phyloP scores from a whole-genome alignment of 2,329 filamentous ascomycete genomes.

The Basipetospora chlamydospora region DNA sequence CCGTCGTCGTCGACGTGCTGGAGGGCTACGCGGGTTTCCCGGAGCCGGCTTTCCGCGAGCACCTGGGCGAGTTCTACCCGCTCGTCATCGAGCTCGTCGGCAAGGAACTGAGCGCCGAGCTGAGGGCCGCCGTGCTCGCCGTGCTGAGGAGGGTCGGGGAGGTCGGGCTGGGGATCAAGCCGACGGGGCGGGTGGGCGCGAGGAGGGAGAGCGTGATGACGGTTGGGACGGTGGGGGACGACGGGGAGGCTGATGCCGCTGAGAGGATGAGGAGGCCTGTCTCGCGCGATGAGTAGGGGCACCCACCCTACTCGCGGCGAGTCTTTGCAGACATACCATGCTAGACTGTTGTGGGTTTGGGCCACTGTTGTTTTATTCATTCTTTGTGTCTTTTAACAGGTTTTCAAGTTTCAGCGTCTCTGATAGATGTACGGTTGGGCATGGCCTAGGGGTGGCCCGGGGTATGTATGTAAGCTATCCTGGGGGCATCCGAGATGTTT shows the following conservation, averaged over 20 bases:
- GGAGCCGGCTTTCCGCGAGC: constrained; percentile 59
- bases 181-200: constrained; percentile 22
- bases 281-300: not conserved
- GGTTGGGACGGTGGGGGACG: constrained; percentile 15
- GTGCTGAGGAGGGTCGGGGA: constrained; percentile 76
- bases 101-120: constrained; percentile 59
- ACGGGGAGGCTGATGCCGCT: constrained; percentile 15
- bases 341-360: no score
- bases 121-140: constrained; percentile 62
- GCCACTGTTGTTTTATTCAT: no score
- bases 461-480: no score
- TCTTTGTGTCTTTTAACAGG: no score
- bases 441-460: no score
- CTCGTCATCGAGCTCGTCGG: constrained; percentile 68
- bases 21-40: constrained; percentile 86
- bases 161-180: constrained; percentile 44
- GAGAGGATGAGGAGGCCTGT: constrained; percentile 13
- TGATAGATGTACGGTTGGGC: no score
- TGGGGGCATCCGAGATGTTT: no score
- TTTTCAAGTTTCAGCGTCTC: no score
- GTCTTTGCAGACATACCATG: no score
- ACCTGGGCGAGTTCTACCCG: constrained; percentile 76
- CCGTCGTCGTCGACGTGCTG: constrained; percentile 90
- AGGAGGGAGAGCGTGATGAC: constrained; percentile 25
- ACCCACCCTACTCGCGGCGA: no score